Percentiles rank a stretch among this genome's conserved stretches.
These are phyloP conservation scores for Backusella mclennaniae DNA, from an alignment of 192 early-diverging fungal species.

Conservation along the genomic window DNA sequence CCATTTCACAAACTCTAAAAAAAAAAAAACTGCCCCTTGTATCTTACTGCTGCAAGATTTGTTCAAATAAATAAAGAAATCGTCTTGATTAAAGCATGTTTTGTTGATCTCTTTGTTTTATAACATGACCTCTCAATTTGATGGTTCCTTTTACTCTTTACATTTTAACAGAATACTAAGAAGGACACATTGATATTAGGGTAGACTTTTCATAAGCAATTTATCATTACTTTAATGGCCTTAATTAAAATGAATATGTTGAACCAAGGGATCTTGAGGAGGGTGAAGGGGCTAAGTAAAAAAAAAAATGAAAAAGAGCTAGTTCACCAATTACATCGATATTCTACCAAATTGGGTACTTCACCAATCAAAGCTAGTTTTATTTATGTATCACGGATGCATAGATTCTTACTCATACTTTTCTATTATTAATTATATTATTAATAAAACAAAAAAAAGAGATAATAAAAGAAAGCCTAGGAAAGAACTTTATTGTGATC, in stretches of 20 bases:
- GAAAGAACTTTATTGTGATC: background rate
- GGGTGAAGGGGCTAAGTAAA: background rate
- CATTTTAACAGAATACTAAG: background rate
- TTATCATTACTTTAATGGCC: background rate
- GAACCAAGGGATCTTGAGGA: background rate
- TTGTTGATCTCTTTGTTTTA: background rate
- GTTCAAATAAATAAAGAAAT: background rate
- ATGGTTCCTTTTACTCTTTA: background rate
- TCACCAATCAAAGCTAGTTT: background rate
- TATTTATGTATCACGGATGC: background rate
- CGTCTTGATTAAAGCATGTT: background rate
- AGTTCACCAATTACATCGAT: background rate
- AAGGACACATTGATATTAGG: too few relatives aligned
- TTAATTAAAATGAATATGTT: background rate
- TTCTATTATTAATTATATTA: background rate
- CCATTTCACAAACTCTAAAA: background rate
- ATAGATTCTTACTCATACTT: background rate
- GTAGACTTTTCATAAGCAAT: too few relatives aligned
- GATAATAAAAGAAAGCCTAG: background rate
- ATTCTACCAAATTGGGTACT: background rate
- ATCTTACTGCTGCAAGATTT: background rate
- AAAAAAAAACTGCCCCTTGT: background rate
- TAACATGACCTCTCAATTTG: background rate
- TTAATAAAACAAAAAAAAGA: background rate
- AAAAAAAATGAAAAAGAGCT: background rate